These are phyloP conservation scores for Ambrosiella xylebori DNA, from an alignment of 2,329 filamentous ascomycete species.

Conservation along the genomic window DNA sequence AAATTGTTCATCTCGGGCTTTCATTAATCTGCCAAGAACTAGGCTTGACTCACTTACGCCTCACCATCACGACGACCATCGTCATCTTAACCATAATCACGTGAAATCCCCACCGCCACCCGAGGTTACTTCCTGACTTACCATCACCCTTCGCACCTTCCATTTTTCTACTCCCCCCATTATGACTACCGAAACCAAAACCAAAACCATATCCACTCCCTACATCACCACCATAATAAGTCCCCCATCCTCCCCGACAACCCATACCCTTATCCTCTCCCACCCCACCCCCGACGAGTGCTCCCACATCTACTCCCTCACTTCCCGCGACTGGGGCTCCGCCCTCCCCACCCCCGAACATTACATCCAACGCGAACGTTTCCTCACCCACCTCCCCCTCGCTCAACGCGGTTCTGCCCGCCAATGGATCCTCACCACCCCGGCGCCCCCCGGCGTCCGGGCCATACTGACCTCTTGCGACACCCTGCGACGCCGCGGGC, in stretches of 20 bases:
- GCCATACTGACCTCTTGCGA: constrained; percentile 48
- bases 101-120: no score
- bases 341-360: constrained; percentile 31
- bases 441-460: constrained; percentile 18
- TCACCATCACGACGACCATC: neutral
- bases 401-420: constrained; percentile 40
- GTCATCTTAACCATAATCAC: neutral
- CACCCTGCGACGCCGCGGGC: constrained; percentile 40
- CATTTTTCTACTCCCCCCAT: neutral
- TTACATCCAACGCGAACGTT: constrained; percentile 43
- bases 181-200: constrained; percentile 8
- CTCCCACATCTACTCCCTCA: constrained; percentile 35
- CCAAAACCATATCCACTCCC: neutral
- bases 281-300: constrained; percentile 41
- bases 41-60: neutral
- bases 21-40: neutral
- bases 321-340: constrained; percentile 40
- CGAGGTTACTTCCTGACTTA: no score
- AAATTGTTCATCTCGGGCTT: neutral
- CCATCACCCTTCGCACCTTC: no score
- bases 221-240: neutral
- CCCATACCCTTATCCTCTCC: constrained; percentile 26
- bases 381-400: constrained; percentile 40
- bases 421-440: constrained; percentile 46
- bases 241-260: constrained; percentile 4